Evolutionary conservation across 1,284 basidiomycete species (phyloP).

Genomic region (Ceratobasidium sp.): DNA sequence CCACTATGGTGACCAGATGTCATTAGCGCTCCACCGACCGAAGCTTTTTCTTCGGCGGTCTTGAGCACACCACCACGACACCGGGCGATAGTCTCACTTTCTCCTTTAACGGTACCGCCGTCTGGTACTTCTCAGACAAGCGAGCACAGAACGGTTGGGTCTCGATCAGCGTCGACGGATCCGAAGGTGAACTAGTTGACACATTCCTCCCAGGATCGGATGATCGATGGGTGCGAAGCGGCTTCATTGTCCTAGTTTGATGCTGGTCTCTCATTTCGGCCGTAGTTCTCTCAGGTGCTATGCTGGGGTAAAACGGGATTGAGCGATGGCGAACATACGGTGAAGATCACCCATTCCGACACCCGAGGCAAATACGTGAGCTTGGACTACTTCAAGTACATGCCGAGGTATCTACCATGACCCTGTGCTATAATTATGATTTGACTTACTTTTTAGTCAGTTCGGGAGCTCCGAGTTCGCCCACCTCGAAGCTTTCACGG

Average conservation of each 20-base stretch:
- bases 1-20: neutral
- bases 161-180: slow-evolving; percentile 19
- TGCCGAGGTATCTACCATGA: slow-evolving; percentile 13
- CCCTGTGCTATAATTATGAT: too few relatives aligned
- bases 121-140: slow-evolving; percentile 32
- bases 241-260: neutral
- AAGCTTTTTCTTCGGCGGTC: neutral
- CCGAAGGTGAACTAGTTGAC: neutral
- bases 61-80: slow-evolving; percentile 8
- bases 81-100: slow-evolving; percentile 11
- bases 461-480: too few relatives aligned
- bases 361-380: neutral
- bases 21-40: neutral
- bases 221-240: neutral
- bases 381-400: slow-evolving; percentile 25
- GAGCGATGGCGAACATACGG: neutral
- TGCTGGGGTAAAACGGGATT: slow-evolving; percentile 19
- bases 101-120: slow-evolving; percentile 19
- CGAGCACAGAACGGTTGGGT: neutral
- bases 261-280: neutral
- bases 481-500: too few relatives aligned
- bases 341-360: slow-evolving; percentile 18
- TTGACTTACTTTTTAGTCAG: too few relatives aligned
- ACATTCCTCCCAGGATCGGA: neutral
- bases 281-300: slow-evolving; percentile 3